Evolutionary conservation across 805 yeast species (phyloP).

Genomic region (Pichia deserticola): DNA sequence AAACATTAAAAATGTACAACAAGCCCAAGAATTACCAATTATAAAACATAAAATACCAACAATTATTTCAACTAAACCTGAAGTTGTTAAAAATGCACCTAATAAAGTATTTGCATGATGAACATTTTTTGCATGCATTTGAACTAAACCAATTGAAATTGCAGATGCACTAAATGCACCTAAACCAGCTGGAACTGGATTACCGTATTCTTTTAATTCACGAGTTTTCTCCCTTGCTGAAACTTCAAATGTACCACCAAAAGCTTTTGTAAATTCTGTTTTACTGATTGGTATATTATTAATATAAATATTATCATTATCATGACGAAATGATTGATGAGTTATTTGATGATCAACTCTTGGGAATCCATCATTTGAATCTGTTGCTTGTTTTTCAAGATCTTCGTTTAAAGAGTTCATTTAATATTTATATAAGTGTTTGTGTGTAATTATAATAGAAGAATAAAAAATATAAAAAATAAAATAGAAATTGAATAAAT

Average conservation of each 20-base stretch:
- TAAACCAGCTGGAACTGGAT: slow-evolving; percentile 50
- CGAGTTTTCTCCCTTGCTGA: slow-evolving; percentile 29
- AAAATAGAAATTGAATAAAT: no score
- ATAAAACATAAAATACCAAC: slow-evolving; percentile 46
- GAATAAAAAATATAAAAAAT: no score
- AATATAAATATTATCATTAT: slow-evolving; percentile 34
- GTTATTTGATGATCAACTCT: slow-evolving; percentile 6
- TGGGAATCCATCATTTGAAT: slow-evolving; percentile 2
- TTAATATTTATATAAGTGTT: neutral
- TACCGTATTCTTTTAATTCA: slow-evolving; percentile 26
- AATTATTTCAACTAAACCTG: slow-evolving; percentile 42
- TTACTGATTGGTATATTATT: slow-evolving; percentile 39
- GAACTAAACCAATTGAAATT: slow-evolving; percentile 39
- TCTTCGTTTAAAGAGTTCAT: slow-evolving; percentile 20
- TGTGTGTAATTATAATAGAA: neutral
- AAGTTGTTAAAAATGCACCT: slow-evolving; percentile 40
- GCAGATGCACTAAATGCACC: slow-evolving; percentile 41
- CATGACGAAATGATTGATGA: slow-evolving; percentile 29
- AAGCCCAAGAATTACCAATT: slow-evolving; percentile 50
- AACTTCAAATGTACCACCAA: slow-evolving; percentile 50
- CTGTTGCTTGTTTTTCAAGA: slow-evolving; percentile 19
- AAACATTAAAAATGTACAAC: slow-evolving; percentile 43
- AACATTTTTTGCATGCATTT: slow-evolving; percentile 42
- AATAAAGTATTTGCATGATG: slow-evolving; percentile 35
- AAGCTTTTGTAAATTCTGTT: slow-evolving; percentile 53